Base-by-base conservation (phyloP, 225 moss, liverwort and hornwort genomes). In the Physcomitrellopsis africana region DNA sequence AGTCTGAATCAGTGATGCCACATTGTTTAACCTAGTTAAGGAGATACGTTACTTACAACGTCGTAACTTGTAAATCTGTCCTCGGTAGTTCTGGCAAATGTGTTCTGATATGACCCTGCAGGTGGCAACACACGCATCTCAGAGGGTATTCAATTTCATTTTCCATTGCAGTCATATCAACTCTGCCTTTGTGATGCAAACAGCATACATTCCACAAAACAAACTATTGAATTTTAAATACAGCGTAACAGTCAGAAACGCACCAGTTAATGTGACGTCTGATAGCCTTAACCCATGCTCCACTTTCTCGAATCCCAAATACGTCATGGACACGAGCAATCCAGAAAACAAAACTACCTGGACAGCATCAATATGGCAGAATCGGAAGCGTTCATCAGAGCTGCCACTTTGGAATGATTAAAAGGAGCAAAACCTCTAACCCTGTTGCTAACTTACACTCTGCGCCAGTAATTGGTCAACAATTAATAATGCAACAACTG, bases 41-140 rank as follows among this genome's bases (percentile, higher is more conserved):
- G 27, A 24, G 68, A 19, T 49, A n/a, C 60, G 32, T 62, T 23
- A 48, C 94, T 93, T 79, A 97, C 97, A 46, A 97, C 51, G 54
- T 94, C 94, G 42, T 97, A 97, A 67, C 85, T 87, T 17, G 85
- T 72, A 69, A 97, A 97, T 63, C 90, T 84, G 61, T 97, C 91
- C 69, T 97, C 97, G 3, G 91, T 97, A 27, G 87, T 70, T 59
- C 59, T 87, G 18, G 97, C 79, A 67, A 97, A 97, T 1, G 93
- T 81, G 64, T 93, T 97, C 37, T 97, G 93, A 78, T 97, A 97
- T 6, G 97, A 97, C 19, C 97, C 97, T 97, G 89, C 55, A 26
- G 32, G 51, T 16, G 42, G n/a, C 26, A 83, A 57, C 51, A 64
- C 66, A 65, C 43, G 9, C 10, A 45, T 9, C 27, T 61, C 51